phyloP scores from a whole-genome alignment of 2,329 filamentous ascomycete genomes.

The Chaetomium strumarium region DNA sequence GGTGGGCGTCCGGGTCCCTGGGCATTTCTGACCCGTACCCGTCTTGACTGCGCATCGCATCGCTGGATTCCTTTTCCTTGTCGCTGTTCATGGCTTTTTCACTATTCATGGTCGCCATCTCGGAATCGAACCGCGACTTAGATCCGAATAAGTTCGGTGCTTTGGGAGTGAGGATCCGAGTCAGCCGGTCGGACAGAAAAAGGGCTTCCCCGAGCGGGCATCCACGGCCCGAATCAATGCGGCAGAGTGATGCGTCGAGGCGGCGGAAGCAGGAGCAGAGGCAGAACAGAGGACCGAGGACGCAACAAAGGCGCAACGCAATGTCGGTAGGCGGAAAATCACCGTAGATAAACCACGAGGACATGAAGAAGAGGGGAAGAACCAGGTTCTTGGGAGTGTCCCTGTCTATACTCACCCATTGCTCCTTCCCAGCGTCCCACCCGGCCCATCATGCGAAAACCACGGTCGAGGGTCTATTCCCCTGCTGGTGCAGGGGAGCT shows the following conservation, averaged over 20 bases:
- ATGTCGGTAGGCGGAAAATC: no score
- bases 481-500: neutral
- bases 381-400: neutral
- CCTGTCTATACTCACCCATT: conserved; percentile 14
- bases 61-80: conserved; percentile 18
- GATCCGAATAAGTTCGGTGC: conserved; percentile 5
- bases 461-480: neutral
- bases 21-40: conserved; percentile 23
- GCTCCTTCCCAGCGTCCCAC: neutral
- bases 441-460: no score
- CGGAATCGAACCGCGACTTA: conserved; percentile 11
- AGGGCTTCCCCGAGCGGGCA: neutral
- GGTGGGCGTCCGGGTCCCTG: conserved; percentile 30
- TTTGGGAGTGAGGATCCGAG: neutral
- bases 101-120: conserved; percentile 15
- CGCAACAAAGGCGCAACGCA: no score
- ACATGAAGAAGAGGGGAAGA: neutral
- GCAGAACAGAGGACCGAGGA: no score
- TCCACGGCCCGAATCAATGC: neutral
- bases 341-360: no score
- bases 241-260: neutral
- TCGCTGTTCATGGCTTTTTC: conserved; percentile 21
- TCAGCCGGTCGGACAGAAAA: neutral
- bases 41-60: conserved; percentile 20
- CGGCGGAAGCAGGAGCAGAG: no score